These are phyloP conservation scores for Corymbia maculata DNA, from an alignment of 345 rosid genomes.

Conservation along the genomic window DNA sequence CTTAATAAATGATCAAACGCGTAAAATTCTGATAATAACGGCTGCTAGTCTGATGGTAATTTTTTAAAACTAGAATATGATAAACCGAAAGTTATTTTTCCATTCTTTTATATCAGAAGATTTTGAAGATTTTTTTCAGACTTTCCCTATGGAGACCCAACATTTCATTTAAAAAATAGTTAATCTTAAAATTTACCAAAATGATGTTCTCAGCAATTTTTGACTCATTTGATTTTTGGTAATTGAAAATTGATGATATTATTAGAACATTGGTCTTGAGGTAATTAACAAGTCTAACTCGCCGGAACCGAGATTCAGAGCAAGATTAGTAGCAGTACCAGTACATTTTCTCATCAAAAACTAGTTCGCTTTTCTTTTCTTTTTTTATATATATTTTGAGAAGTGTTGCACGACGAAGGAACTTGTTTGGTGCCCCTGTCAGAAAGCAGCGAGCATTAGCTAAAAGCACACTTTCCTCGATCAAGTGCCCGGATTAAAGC, in stretches of 20 bases:
- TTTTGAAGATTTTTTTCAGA: background rate
- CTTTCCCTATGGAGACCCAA: background rate
- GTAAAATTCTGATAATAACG: background rate
- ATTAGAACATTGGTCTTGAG: background rate
- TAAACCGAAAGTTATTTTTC: background rate
- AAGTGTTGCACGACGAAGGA: background rate
- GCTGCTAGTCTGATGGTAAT: background rate
- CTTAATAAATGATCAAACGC: background rate
- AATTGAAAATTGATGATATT: background rate
- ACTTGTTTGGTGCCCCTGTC: background rate
- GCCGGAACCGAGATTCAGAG: background rate
- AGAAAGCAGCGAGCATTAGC: background rate
- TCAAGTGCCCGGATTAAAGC: background rate
- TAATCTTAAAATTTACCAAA: background rate
- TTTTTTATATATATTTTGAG: background rate
- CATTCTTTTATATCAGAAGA: background rate
- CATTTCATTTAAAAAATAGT: background rate
- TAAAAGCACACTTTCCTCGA: background rate
- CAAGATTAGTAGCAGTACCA: background rate
- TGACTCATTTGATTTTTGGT: background rate
- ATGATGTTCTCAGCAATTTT: background rate
- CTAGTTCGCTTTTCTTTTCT: background rate
- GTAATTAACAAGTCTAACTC: background rate
- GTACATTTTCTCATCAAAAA: background rate
- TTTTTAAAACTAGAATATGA: background rate